A percentile compares a stretch with the other conserved stretches of the same genome.
These are phyloP conservation scores for Brassica balearica DNA, from an alignment of 441 rosid genomes.

Conservation along the genomic window DNA sequence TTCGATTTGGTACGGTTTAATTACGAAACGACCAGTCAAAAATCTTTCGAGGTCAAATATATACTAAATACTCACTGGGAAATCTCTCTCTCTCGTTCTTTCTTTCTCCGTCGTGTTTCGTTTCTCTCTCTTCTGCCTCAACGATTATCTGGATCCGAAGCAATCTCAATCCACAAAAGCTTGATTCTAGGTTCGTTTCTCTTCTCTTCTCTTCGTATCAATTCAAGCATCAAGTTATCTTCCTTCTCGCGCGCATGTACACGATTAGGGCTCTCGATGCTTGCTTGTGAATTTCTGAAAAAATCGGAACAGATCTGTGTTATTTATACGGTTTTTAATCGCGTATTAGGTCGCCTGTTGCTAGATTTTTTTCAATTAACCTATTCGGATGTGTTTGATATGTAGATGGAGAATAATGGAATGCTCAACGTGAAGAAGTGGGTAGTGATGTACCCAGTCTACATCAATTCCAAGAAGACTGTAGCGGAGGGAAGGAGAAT, in stretches of 20 bases:
- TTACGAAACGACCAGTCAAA: slow-evolving; percentile 17
- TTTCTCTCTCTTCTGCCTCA: not conserved
- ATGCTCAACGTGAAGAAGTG: slow-evolving; percentile 7
- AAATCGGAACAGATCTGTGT: slow-evolving; percentile 31
- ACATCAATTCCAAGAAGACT: not conserved
- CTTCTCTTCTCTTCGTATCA: slow-evolving; percentile 4
- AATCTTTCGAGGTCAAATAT: slow-evolving; percentile 13
- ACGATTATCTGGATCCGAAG: slow-evolving; percentile 24
- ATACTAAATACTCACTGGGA: slow-evolving; percentile 42
- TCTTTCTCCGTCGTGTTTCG: not conserved
- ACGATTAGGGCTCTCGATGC: slow-evolving; percentile 19
- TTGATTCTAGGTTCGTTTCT: slow-evolving; percentile 27
- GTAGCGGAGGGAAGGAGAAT: not conserved
- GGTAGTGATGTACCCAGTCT: slow-evolving; percentile 6
- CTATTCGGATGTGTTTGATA: not conserved
- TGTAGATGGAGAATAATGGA: slow-evolving; percentile 59
- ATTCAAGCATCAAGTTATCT: not conserved
- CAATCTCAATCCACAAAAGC: slow-evolving; percentile 23
- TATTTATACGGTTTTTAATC: not conserved
- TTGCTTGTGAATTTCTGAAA: slow-evolving; percentile 6
- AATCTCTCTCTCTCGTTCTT: not conserved
- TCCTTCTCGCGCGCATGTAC: slow-evolving; percentile 19
- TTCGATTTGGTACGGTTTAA: not conserved
- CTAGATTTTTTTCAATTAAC: not conserved
- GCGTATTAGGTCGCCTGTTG: not conserved